Evolutionary conservation across 2,329 filamentous ascomycete species (phyloP).

Genomic region (Ascosphaera apis): DNA sequence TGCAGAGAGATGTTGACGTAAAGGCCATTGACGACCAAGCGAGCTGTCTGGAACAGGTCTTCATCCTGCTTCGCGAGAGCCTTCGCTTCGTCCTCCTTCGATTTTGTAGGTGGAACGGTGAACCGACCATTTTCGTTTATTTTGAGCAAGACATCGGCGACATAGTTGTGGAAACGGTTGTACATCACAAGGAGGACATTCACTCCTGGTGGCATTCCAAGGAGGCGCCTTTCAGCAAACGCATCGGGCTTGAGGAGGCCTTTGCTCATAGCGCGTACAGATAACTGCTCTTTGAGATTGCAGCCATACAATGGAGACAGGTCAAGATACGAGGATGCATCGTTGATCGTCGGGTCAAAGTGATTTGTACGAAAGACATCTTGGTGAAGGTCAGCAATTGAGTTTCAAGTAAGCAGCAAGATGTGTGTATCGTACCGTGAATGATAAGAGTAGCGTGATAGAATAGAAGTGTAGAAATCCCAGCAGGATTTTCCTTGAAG

Average conservation of each 20-base stretch:
- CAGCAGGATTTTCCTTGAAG: slow-evolving; percentile 18
- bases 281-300: slow-evolving; percentile 13
- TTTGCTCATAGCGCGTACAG: slow-evolving; percentile 14
- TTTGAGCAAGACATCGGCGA: slow-evolving; percentile 13
- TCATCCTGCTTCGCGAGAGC: slow-evolving; percentile 17
- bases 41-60: slow-evolving; percentile 15
- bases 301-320: slow-evolving; percentile 23
- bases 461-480: slow-evolving; percentile 25
- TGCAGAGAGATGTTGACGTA: slow-evolving; percentile 16
- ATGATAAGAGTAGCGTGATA: slow-evolving; percentile 30
- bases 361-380: slow-evolving; percentile 22
- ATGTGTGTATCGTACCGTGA: slow-evolving; percentile 14
- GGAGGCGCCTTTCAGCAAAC: slow-evolving; percentile 14
- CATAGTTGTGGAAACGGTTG: slow-evolving; percentile 19
- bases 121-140: slow-evolving; percentile 23
- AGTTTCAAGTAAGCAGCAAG: neutral
- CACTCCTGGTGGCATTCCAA: slow-evolving; percentile 15
- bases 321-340: slow-evolving; percentile 26
- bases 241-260: slow-evolving; percentile 19
- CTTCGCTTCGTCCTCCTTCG: slow-evolving; percentile 11
- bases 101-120: slow-evolving; percentile 6
- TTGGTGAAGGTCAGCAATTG: slow-evolving; percentile 1
- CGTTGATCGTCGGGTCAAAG: slow-evolving; percentile 13
- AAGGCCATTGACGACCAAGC: slow-evolving; percentile 13
- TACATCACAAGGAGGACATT: slow-evolving; percentile 15